These are phyloP conservation scores for Fraxinus baroniana DNA, from an alignment of 305 asterid species.

Conservation along the genomic window DNA sequence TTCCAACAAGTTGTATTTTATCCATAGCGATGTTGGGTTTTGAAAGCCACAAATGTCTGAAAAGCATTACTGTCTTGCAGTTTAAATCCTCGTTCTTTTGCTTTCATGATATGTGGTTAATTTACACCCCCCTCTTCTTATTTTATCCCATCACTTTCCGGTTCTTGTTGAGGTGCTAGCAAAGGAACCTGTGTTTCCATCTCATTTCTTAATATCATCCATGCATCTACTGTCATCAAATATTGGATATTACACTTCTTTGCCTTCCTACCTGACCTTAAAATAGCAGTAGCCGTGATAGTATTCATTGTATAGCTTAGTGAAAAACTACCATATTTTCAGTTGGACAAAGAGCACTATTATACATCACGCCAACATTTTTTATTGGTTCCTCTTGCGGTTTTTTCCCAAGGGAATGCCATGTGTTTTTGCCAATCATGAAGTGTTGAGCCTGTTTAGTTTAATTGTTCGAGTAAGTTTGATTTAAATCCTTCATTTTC, in stretches of 20 bases:
- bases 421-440: neutral
- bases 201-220: neutral
- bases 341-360: neutral
- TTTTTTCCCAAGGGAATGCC: neutral
- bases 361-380: neutral
- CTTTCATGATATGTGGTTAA: neutral
- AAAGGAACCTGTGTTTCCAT: neutral
- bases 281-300: neutral
- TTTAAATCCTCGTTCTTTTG: neutral
- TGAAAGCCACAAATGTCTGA: neutral
- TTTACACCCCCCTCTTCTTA: neutral
- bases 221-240: neutral
- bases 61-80: neutral
- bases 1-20: neutral
- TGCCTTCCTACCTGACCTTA: neutral
- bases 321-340: neutral
- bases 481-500: neutral
- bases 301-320: neutral
- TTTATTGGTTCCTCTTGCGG: constrained; percentile 1
- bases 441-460: neutral
- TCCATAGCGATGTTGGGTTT: neutral
- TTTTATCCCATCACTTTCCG: neutral
- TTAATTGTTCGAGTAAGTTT: neutral
- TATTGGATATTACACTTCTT: neutral
- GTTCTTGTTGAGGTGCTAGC: neutral